Conservation (phyloP, 495 filamentous ascomycete genomes). For the Annulohypoxylon stygium region DNA sequence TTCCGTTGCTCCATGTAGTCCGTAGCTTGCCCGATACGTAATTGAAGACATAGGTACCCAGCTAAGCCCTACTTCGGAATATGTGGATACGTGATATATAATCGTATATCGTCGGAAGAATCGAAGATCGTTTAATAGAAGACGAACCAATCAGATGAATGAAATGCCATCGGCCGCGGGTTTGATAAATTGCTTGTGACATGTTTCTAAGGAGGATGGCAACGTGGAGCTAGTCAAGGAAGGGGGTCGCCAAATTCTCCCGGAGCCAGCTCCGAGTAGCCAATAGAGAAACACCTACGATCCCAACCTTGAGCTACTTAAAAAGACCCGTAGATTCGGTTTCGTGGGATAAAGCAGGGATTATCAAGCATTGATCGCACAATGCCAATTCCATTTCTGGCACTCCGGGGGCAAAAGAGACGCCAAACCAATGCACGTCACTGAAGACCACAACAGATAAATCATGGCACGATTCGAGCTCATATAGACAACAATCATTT, state of each 20-base stretch:
- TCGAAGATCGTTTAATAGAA: background rate
- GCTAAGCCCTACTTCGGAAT: background rate
- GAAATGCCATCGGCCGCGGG: background rate
- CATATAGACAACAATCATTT: too few species aligned
- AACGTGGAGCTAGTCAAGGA: background rate
- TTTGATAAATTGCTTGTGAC: background rate
- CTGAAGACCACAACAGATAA: background rate
- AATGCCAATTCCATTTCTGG: background rate
- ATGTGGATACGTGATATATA: background rate
- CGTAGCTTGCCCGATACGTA: background rate
- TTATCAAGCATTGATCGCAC: background rate
- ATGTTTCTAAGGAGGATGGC: background rate
- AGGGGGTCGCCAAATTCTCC: background rate
- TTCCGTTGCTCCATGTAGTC: slow-evolving; percentile 39
- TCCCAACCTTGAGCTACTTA: background rate
- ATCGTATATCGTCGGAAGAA: background rate
- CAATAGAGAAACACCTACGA: background rate
- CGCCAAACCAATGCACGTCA: background rate
- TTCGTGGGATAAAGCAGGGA: background rate
- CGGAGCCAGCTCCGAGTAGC: background rate
- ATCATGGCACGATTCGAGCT: background rate
- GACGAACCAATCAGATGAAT: background rate
- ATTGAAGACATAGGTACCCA: background rate
- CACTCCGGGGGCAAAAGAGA: background rate
- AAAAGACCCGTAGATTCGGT: background rate